phyloP scores from a whole-genome alignment of 2,329 filamentous ascomycete genomes.

The Zelopaecilomyces penicillatus region DNA sequence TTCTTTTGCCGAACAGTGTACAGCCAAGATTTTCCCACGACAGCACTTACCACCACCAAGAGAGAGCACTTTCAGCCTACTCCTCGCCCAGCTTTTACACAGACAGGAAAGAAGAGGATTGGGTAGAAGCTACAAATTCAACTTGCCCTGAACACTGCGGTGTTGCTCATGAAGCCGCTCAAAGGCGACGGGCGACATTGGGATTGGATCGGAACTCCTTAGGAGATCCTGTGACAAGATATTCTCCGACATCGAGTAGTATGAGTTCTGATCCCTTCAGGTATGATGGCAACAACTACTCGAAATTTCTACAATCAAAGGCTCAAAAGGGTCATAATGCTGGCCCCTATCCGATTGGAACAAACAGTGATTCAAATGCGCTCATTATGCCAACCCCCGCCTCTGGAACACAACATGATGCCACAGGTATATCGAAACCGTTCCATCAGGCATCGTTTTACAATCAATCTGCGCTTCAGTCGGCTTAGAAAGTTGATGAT shows the following conservation, averaged over 20 bases:
- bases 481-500: slow-evolving; percentile 33
- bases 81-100: slow-evolving; percentile 22
- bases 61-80: slow-evolving; percentile 15
- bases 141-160: not conserved
- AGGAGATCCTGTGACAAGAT: slow-evolving; percentile 8
- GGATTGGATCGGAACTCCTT: slow-evolving; percentile 4
- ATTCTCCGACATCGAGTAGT: slow-evolving; percentile 25
- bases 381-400: not conserved
- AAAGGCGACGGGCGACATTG: slow-evolving; percentile 2
- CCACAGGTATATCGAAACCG: slow-evolving; percentile 3
- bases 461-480: slow-evolving; percentile 27
- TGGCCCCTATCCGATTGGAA: slow-evolving; percentile 22
- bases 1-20: not conserved
- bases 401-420: too few species aligned
- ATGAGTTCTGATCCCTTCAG: slow-evolving; percentile 36
- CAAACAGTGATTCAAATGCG: slow-evolving; percentile 7
- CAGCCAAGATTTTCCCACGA: slow-evolving; percentile 2
- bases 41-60: slow-evolving; percentile 8
- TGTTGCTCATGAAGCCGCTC: slow-evolving; percentile 2
- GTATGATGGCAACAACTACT: slow-evolving; percentile 34
- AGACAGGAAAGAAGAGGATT: slow-evolving; percentile 4
- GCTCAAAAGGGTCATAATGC: slow-evolving; percentile 34
- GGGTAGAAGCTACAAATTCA: not conserved
- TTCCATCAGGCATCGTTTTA: slow-evolving; percentile 23
- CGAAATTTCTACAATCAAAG: slow-evolving; percentile 26